A percentile compares a stretch with the other conserved stretches of the same genome.
Conservation (phyloP, 2,329 filamentous ascomycete genomes). For the Sporothrix inflata region DNA sequence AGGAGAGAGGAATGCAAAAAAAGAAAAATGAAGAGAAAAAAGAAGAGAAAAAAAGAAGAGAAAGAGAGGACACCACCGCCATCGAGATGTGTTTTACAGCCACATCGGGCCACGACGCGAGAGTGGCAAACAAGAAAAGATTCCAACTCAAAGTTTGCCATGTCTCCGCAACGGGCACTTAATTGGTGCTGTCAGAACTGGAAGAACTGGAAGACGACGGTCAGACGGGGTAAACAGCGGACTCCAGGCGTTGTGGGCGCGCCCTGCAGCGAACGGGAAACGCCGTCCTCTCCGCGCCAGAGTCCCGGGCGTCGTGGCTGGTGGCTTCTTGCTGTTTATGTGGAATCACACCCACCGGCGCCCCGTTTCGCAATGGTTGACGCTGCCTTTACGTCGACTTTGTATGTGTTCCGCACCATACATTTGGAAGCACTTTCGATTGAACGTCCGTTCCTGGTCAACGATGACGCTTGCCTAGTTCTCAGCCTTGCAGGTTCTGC, state of each 20-base stretch:
- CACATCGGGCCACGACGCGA: too few species aligned
- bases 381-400: neutral
- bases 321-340: neutral
- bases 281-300: neutral
- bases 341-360: constrained; percentile 5
- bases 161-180: too few species aligned
- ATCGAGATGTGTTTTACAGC: too few species aligned
- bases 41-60: neutral
- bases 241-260: too few species aligned
- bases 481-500: neutral
- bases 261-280: neutral
- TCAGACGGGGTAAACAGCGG: too few species aligned
- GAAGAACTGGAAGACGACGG: too few species aligned
- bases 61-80: too few species aligned
- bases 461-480: neutral
- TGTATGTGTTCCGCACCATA: neutral
- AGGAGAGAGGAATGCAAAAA: neutral
- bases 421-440: constrained; percentile 3
- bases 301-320: too few species aligned
- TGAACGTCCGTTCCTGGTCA: neutral
- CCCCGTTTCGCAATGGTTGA: neutral
- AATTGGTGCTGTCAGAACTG: too few species aligned
- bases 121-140: neutral
- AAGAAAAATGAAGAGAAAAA: neutral
- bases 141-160: too few species aligned